Conservation (phyloP, 1,284 basidiomycete genomes). For the Apiotrichum montevideense region DNA sequence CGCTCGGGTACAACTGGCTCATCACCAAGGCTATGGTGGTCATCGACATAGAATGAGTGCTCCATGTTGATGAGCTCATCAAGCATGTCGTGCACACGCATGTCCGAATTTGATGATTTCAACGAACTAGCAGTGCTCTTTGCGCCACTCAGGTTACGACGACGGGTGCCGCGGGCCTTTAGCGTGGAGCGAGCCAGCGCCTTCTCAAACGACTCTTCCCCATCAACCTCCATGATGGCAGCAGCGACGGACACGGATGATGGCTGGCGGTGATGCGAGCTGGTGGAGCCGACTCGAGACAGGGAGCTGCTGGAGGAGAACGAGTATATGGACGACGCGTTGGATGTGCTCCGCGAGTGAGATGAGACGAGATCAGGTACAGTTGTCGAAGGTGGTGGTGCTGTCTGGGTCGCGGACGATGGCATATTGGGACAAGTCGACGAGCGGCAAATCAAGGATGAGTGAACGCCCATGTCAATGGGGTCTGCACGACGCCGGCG, state of each 20-base stretch:
- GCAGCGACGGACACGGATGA: conserved; percentile 26
- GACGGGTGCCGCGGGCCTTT: conserved; percentile 5
- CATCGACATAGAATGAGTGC: conserved; percentile 37
- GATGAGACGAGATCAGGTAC: conserved; percentile 31
- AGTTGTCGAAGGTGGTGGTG: conserved; percentile 17
- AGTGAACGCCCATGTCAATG: conserved; percentile 9
- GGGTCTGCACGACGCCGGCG: conserved; percentile 30
- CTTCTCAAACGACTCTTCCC: conserved; percentile 18
- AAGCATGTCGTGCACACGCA: conserved; percentile 39
- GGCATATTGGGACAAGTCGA: conserved; percentile 2
- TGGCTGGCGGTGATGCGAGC: conserved; percentile 25
- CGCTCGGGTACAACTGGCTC: conserved; percentile 7
- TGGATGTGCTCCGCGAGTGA: conserved; percentile 34
- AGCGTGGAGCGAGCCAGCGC: conserved; percentile 7
- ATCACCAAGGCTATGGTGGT: conserved; percentile 11
- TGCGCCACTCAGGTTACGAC: neutral
- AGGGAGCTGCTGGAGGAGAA: conserved; percentile 24
- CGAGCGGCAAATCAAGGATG: conserved; percentile 15
- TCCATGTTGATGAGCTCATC: conserved; percentile 48
- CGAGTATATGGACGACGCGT: conserved; percentile 27
- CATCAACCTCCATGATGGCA: conserved; percentile 40
- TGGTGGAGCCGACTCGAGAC: conserved; percentile 28
- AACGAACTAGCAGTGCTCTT: conserved; percentile 19
- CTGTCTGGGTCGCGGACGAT: neutral
- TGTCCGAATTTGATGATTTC: neutral